Evolutionary conservation across 2,329 filamentous ascomycete genomes (phyloP).

Genomic region (Penicillium sp.): DNA sequence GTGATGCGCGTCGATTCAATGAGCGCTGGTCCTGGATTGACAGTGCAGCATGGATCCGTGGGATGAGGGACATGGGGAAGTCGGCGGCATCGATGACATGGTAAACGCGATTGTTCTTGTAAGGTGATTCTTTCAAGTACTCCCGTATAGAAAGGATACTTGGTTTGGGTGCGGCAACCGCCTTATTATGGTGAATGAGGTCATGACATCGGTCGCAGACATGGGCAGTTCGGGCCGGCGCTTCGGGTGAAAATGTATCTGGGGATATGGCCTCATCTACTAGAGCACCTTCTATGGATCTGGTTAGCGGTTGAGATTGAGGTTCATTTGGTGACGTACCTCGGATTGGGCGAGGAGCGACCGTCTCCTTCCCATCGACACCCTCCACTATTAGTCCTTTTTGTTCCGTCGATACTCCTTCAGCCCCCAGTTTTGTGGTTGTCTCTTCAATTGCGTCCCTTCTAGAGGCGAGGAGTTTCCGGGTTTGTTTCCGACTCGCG

Average conservation of each 20-base stretch:
- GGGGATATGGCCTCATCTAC: constrained; percentile 26
- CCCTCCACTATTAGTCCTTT: constrained; percentile 5
- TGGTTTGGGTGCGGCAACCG: constrained; percentile 76
- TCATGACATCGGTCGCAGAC: constrained; percentile 88
- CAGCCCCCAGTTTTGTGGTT: constrained; percentile 20
- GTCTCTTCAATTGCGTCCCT: constrained; percentile 17
- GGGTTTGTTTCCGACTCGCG: constrained; percentile 53
- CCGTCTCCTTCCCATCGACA: constrained; percentile 1
- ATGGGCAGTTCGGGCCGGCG: constrained; percentile 21
- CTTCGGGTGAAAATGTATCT: constrained; percentile 24
- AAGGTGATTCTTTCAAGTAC: constrained; percentile 84
- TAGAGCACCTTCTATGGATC: constrained; percentile 24
- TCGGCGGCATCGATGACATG: constrained; percentile 94
- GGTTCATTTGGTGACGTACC: constrained; percentile 8
- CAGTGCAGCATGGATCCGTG: constrained; percentile 72
- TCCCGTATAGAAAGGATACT: constrained; percentile 78
- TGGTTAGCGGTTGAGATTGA: constrained; percentile 4
- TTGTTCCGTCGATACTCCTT: background rate
- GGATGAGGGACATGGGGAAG: constrained; percentile 91
- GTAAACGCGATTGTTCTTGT: constrained; percentile 92
- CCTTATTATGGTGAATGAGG: constrained; percentile 74
- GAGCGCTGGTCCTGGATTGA: constrained; percentile 75
- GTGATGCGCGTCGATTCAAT: constrained; percentile 76
- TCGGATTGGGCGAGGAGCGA: constrained; percentile 18
- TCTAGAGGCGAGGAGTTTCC: constrained; percentile 35